Conservation (phyloP, 2,329 filamentous ascomycete genomes). For the Nannizzia gypsea region DNA sequence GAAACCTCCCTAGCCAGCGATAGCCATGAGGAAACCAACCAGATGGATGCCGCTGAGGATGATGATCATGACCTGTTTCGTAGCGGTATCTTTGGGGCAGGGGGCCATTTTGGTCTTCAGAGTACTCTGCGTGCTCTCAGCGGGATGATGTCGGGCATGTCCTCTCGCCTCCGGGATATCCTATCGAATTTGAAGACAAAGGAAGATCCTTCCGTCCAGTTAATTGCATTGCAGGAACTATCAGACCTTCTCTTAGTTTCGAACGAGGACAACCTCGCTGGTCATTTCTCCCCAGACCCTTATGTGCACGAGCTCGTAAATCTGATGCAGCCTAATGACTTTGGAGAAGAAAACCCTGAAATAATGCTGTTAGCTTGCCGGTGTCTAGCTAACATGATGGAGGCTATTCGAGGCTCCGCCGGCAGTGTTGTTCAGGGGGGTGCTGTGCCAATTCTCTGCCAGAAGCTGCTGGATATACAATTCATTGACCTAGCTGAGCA, state of each 20-base stretch:
- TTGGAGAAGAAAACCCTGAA: conserved; percentile 82
- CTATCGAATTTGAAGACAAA: conserved; percentile 65
- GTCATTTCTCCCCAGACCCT: conserved; percentile 85
- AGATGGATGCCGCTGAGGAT: conserved; percentile 54
- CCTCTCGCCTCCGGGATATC: conserved; percentile 65
- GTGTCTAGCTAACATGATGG: conserved; percentile 94
- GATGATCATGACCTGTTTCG: conserved; percentile 52
- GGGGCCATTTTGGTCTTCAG: conserved; percentile 56
- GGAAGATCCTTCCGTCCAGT: conserved; percentile 73
- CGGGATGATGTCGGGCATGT: conserved; percentile 82
- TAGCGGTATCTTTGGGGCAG: conserved; percentile 51
- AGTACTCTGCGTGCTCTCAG: conserved; percentile 75
- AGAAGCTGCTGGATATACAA: conserved; percentile 88
- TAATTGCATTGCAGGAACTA: conserved; percentile 84
- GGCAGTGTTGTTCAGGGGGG: conserved; percentile 96
- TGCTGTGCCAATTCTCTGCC: conserved; percentile 85
- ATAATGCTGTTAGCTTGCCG: conserved; percentile 95
- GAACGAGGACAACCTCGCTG: conserved; percentile 90
- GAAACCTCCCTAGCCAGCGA: conserved; percentile 51
- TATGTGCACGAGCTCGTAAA: conserved; percentile 90
- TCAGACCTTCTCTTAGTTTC: conserved; percentile 89
- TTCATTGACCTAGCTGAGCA: conserved; percentile 98
- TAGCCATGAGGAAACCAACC: conserved; percentile 51
- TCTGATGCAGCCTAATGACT: conserved; percentile 83
- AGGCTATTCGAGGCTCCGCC: conserved; percentile 82